Evolutionary conservation across 2,329 filamentous ascomycete genomes (phyloP), one percentile per base, ranked within the genome.

Genomic region (Lachnellula subtilissima): DNA sequence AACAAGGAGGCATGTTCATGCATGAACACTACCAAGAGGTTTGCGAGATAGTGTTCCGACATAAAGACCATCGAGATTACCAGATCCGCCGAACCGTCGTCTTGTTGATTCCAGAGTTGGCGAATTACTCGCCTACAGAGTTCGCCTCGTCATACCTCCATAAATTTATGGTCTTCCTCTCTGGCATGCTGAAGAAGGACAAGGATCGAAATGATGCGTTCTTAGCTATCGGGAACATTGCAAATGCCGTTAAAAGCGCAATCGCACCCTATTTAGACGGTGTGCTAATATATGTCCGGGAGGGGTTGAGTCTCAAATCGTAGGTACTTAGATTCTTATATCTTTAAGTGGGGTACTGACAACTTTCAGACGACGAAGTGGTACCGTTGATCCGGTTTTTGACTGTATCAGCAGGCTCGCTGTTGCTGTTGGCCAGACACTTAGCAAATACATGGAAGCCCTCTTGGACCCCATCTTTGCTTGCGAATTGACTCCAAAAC

Each of bases 1-100:
- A 94, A 61, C 93, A 96, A 70, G 94, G 94, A 52, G 92, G 91
- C 65, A 99, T 99, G 93, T 99, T 96, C 73, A 97, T 99, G 94
- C 91, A 96, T 67, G 89, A 92, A 40, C 85, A 92, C 69, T 99
- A 97, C 72, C 84, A 87, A 56, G 90, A 96, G 65, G 87, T 91
- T 11, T 97, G 93, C 70, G 94, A 99, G 60, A 92, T 94, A 61
- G 89, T 97, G 37, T 86, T 93, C 62, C 88, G 89, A 59, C 89
- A 96, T 71, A 96, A 96, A 72, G 94, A 99, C 65, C 91, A 97
- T 65, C 85, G 90, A 53, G 95, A 99, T 65, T 77, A 85, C 4
- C 88, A 91, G 37, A 94, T 97, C 64, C 83, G 93, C 53, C 88
- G 89, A 66, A 95, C 96, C 6, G 88, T 97, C 35, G 90, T 97